phyloP scores from a whole-genome alignment of 345 rosid species.

The Conringia planisiliqua region DNA sequence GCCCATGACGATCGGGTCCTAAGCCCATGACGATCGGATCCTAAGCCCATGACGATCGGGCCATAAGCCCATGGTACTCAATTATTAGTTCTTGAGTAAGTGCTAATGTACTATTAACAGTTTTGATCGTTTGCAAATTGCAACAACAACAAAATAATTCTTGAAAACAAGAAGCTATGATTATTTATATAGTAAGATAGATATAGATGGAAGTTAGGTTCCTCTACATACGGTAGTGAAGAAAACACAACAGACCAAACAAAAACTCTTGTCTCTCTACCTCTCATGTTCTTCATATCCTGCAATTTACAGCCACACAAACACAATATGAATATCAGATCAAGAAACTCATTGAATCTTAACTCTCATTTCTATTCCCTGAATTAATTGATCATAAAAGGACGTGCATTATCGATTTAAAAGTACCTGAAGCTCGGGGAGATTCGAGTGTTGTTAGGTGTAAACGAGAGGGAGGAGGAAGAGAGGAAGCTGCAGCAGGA shows the following conservation, averaged over 20 bases:
- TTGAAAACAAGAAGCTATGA: neutral
- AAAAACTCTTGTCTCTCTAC: slow-evolving; percentile 25
- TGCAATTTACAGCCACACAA: slow-evolving; percentile 13
- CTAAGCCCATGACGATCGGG: too few species aligned
- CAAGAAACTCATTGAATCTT: neutral
- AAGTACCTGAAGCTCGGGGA: slow-evolving; percentile 34
- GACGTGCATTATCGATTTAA: neutral
- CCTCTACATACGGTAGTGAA: slow-evolving; percentile 5
- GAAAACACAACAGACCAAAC: slow-evolving; percentile 10
- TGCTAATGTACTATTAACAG: neutral
- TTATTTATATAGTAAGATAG: neutral
- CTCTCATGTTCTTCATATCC: slow-evolving; percentile 38
- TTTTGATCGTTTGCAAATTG: neutral
- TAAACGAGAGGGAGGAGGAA: slow-evolving; percentile 32
- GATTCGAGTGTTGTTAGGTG: slow-evolving; percentile 31
- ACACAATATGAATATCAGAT: slow-evolving; percentile 3
- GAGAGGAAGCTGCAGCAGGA: slow-evolving; percentile 24
- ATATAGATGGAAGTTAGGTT: neutral
- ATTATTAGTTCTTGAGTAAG: neutral
- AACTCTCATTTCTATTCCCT: neutral
- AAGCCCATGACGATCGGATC: too few species aligned
- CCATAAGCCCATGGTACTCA: too few species aligned
- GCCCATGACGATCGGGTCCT: too few species aligned
- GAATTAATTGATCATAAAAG: neutral
- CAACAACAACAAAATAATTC: neutral